These are phyloP conservation scores for Nothomitra cinnamomea DNA, from an alignment of 2,329 filamentous ascomycete genomes.

Conservation along the genomic window DNA sequence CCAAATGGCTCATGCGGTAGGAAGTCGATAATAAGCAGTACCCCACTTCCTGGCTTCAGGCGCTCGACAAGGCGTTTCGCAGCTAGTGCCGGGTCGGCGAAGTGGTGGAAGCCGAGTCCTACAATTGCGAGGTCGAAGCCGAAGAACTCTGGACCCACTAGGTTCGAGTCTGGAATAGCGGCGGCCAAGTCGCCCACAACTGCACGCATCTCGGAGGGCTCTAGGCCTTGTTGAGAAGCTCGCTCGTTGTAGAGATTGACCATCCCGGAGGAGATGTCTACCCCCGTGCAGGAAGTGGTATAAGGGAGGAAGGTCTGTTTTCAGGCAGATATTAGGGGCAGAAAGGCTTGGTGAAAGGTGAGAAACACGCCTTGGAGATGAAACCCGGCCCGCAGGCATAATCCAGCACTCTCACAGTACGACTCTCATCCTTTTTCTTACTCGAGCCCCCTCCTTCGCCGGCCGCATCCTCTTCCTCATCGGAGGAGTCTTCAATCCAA, in stretches of 20 bases:
- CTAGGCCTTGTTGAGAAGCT: conserved; percentile 33
- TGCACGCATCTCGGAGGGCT: conserved; percentile 35
- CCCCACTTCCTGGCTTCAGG: conserved; percentile 44
- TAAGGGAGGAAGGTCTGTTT: conserved; percentile 34
- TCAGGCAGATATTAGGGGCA: conserved; percentile 15
- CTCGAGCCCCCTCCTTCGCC: not conserved
- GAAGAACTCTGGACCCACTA: conserved; percentile 44
- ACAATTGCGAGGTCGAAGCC: conserved; percentile 52
- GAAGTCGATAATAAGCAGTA: conserved; percentile 52
- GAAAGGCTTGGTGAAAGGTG: conserved; percentile 24
- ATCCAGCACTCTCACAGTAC: conserved; percentile 42
- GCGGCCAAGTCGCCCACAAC: conserved; percentile 40
- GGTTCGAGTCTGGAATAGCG: conserved; percentile 30
- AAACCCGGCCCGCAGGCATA: conserved; percentile 61
- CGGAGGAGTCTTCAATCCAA: conserved; percentile 26
- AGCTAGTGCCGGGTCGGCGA: conserved; percentile 44
- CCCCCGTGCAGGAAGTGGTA: too few relatives aligned
- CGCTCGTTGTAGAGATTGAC: conserved; percentile 46
- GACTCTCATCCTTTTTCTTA: conserved; percentile 12
- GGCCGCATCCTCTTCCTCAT: conserved; percentile 15
- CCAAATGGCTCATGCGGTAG: conserved; percentile 22
- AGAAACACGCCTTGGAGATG: conserved; percentile 30
- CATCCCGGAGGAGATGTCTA: conserved; percentile 28
- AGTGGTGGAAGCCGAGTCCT: conserved; percentile 49
- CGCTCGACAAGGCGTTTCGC: conserved; percentile 41